phyloP scores from a whole-genome alignment of 495 filamentous ascomycete genomes.

The Daldinia concentrica region DNA sequence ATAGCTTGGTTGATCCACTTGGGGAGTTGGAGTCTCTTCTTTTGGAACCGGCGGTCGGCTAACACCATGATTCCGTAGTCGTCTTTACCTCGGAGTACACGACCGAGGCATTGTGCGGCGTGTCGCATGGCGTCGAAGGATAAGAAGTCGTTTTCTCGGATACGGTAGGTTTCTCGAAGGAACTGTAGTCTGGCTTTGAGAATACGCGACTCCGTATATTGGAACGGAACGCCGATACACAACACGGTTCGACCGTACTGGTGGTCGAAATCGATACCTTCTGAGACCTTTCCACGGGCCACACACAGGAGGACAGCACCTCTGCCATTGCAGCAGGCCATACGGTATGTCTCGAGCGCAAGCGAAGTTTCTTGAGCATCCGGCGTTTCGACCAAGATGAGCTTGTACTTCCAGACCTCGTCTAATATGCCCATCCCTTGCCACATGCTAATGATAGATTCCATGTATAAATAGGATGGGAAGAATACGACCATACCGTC shows the following conservation, averaged over 20 bases:
- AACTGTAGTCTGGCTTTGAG: conserved; percentile 97
- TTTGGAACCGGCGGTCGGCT: conserved; percentile 89
- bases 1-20: conserved; percentile 97
- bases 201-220: conserved; percentile 98
- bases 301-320: conserved; percentile 94
- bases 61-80: conserved; percentile 99
- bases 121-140: conserved; percentile 99
- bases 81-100: conserved; percentile 95
- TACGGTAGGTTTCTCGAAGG: conserved; percentile 94
- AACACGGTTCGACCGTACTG: conserved; percentile 97
- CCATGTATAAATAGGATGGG: conserved; percentile 99
- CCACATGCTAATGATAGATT: conserved; percentile 98
- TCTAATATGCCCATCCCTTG: conserved; percentile 97
- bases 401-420: conserved; percentile 98
- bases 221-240: conserved; percentile 97
- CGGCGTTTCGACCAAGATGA: conserved; percentile 97
- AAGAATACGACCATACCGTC: conserved; percentile 99
- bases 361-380: conserved; percentile 97
- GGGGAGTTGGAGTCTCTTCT: conserved; percentile 88
- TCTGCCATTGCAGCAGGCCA: conserved; percentile 94
- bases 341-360: conserved; percentile 95
- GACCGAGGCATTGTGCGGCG: conserved; percentile 94
- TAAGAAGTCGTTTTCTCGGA: conserved; percentile 96
- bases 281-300: conserved; percentile 94
- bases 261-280: conserved; percentile 99